Evolutionary conservation across 306 rosid genomes (phyloP).

Genomic region (Prunus mume): DNA sequence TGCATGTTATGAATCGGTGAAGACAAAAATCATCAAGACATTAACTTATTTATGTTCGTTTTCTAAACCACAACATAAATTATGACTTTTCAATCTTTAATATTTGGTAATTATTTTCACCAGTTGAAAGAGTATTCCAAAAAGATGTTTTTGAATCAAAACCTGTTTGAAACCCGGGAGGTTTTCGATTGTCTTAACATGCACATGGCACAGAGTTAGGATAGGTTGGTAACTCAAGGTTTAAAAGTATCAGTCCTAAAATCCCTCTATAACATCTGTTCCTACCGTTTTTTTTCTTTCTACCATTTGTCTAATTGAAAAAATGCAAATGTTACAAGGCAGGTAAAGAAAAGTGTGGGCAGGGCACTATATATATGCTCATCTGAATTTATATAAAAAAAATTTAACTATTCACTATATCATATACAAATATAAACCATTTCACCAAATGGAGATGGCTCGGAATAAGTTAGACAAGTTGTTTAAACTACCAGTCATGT

Average conservation of each 20-base stretch:
- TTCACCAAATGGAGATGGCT: constrained; percentile 1
- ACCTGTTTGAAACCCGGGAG: not conserved
- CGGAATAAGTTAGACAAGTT: constrained; percentile 12
- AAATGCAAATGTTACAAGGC: not conserved
- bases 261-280: not conserved
- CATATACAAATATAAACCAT: not conserved
- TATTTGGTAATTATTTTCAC: not conserved
- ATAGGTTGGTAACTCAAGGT: not conserved
- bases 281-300: not conserved
- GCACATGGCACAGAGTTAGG: not conserved
- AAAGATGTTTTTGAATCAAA: not conserved
- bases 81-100: not conserved
- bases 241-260: not conserved
- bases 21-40: not conserved
- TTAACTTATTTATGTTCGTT: not conserved
- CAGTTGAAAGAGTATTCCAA: not conserved
- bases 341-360: not conserved
- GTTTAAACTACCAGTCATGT: constrained; percentile 72
- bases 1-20: not conserved
- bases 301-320: not conserved
- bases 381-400: not conserved
- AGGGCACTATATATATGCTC: not conserved
- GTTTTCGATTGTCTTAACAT: not conserved
- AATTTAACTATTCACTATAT: not conserved
- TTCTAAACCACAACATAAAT: not conserved